phyloP scores from a whole-genome alignment of 805 yeast species.

The Komagataella mondaviorum region DNA sequence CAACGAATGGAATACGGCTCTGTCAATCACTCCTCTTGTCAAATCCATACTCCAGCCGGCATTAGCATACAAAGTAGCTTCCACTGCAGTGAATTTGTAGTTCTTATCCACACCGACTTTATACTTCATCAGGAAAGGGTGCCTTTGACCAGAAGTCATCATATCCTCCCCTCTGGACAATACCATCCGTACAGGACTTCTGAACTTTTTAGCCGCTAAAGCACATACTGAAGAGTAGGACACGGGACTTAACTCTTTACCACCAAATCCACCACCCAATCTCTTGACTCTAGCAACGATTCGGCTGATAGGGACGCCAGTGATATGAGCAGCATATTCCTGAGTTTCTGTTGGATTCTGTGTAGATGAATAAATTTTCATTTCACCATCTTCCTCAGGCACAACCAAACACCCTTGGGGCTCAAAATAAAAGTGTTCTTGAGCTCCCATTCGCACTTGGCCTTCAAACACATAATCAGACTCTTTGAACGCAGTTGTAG shows the following conservation, averaged over 20 bases:
- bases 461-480: slow-evolving; percentile 22
- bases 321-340: slow-evolving; percentile 24
- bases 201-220: slow-evolving; percentile 27
- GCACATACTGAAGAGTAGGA: slow-evolving; percentile 24
- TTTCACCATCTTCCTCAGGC: slow-evolving; percentile 33
- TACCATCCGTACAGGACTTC: slow-evolving; percentile 26
- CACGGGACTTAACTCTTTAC: slow-evolving; percentile 29
- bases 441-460: slow-evolving; percentile 26
- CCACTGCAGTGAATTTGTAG: slow-evolving; percentile 24
- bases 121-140: slow-evolving; percentile 30
- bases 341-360: slow-evolving; percentile 34
- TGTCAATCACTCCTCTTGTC: slow-evolving; percentile 32
- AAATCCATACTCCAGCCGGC: slow-evolving; percentile 37
- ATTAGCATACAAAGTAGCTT: slow-evolving; percentile 25
- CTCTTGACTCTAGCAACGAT: slow-evolving; percentile 27
- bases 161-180: slow-evolving; percentile 29
- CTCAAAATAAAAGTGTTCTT: slow-evolving; percentile 35
- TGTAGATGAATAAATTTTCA: slow-evolving; percentile 26
- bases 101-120: slow-evolving; percentile 26
- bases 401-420: slow-evolving; percentile 28
- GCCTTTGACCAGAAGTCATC: slow-evolving; percentile 31
- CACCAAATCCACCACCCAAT: slow-evolving; percentile 38
- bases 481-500: slow-evolving; percentile 21
- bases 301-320: slow-evolving; percentile 26
- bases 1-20: slow-evolving; percentile 29